Evolutionary conservation across 176 grass and related monocot species (phyloP).

Genomic region (Avena eriantha): DNA sequence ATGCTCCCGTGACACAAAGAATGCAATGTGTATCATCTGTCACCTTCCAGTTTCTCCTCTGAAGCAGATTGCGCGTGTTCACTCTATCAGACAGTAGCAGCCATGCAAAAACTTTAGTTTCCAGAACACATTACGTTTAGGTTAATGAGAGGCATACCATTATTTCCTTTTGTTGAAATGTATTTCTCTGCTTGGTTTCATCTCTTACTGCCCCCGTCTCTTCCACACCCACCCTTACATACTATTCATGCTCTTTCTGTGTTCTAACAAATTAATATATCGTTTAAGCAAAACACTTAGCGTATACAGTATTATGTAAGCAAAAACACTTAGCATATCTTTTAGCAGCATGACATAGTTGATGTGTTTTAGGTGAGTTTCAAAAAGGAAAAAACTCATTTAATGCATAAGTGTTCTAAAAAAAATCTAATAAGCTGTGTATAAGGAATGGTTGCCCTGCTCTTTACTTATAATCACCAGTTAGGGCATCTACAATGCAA

Average conservation of each 20-base stretch:
- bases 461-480: neutral
- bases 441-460: conserved; percentile 1
- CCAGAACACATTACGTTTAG: neutral
- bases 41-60: no score
- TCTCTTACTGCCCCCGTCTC: neutral
- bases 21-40: no score
- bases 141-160: neutral
- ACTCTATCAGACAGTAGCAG: no score
- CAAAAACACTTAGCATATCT: conserved; percentile 7
- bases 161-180: conserved; percentile 17
- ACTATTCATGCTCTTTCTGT: neutral
- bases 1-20: no score
- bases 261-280: neutral
- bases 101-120: no score
- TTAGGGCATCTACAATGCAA: no score
- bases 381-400: neutral
- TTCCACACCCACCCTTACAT: neutral
- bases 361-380: conserved; percentile 16
- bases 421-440: conserved; percentile 1
- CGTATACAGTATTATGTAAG: neutral
- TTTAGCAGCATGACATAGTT: conserved; percentile 10
- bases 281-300: neutral
- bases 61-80: no score
- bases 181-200: conserved; percentile 15
- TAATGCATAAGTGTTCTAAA: neutral